Evolutionary conservation across 148 eudicot species (phyloP).

Genomic region (Fagopyrum homotropicum): DNA sequence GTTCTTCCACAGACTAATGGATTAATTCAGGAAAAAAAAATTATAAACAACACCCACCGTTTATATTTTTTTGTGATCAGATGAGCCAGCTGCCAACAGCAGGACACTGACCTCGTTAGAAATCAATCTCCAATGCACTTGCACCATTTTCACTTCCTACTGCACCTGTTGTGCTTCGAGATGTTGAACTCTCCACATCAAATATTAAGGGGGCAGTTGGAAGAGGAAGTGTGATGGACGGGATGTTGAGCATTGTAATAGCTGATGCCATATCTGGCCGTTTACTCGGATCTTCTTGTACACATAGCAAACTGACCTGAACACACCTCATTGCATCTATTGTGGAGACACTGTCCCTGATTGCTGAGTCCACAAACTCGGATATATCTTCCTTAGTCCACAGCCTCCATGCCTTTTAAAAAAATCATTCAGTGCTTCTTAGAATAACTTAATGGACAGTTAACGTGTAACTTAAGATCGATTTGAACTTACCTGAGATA

Average conservation of each 20-base stretch:
- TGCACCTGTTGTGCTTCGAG: background rate
- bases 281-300: slow-evolving; percentile 9
- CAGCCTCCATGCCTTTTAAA: slow-evolving; percentile 8
- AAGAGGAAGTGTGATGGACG: background rate
- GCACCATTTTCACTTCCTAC: background rate
- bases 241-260: slow-evolving; percentile 11
- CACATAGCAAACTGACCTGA: slow-evolving; percentile 4
- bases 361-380: slow-evolving; percentile 3
- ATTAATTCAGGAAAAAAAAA: too few species aligned
- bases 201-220: slow-evolving; percentile 8
- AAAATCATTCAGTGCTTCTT: background rate
- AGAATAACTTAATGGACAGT: background rate
- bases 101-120: background rate
- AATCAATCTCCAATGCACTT: slow-evolving; percentile 2
- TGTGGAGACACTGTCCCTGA: background rate
- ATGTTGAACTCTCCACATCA: background rate
- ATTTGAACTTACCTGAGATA: background rate
- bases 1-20: background rate
- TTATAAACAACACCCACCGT: background rate
- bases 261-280: background rate
- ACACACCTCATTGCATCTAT: background rate
- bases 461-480: background rate
- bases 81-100: background rate
- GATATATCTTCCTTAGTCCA: background rate
- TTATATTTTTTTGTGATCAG: background rate